Conservation (phyloP, 306 rosid genomes). For the Calophaca sinica region DNA sequence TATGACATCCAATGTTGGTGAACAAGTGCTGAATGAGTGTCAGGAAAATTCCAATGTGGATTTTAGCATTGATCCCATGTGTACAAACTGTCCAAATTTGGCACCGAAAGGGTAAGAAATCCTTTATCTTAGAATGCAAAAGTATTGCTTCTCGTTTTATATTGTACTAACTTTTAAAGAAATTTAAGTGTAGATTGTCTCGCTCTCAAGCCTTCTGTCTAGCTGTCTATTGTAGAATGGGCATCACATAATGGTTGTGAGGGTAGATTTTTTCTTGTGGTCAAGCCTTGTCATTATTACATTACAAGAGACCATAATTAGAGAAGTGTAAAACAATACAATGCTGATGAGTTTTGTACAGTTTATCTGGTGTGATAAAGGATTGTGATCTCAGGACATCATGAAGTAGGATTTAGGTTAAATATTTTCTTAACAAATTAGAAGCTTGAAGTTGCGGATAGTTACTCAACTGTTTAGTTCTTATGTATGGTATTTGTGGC, state of each 20-base stretch:
- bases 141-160: slow-evolving; percentile 22
- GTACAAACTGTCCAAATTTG: slow-evolving; percentile 92
- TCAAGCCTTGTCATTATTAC: slow-evolving; percentile 18
- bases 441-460: slow-evolving; percentile 2
- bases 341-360: background rate
- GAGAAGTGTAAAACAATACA: slow-evolving; percentile 2
- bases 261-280: slow-evolving; percentile 14
- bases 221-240: background rate
- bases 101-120: slow-evolving; percentile 78
- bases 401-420: slow-evolving; percentile 24
- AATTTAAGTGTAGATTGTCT: background rate
- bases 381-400: background rate
- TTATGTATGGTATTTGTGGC: background rate
- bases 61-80: slow-evolving; percentile 79
- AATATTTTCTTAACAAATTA: slow-evolving; percentile 23
- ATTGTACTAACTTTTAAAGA: slow-evolving; percentile 11
- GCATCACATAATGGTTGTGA: slow-evolving; percentile 28
- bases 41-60: slow-evolving; percentile 57
- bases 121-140: slow-evolving; percentile 13
- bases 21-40: slow-evolving; percentile 45
- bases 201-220: background rate
- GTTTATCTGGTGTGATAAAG: slow-evolving; percentile 17
- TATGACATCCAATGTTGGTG: slow-evolving; percentile 43
- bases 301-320: background rate
- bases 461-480: slow-evolving; percentile 10